These are phyloP conservation scores for Geotrichum fermentans DNA, from an alignment of 1,139 yeast genomes.

Conservation along the genomic window DNA sequence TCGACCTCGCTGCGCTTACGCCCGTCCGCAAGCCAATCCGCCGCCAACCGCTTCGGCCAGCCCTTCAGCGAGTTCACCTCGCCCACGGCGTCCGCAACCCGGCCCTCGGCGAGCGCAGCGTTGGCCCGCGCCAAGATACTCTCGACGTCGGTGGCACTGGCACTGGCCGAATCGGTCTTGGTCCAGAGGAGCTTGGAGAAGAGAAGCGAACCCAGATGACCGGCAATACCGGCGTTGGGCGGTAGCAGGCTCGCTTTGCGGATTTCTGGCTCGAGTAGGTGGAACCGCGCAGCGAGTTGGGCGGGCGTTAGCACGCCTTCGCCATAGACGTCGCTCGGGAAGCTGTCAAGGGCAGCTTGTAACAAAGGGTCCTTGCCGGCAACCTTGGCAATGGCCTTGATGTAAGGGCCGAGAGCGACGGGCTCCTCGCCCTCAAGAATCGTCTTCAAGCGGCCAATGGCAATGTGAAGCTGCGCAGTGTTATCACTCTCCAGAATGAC, in stretches of 20 bases:
- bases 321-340: constrained; percentile 47
- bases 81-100: constrained; percentile 83
- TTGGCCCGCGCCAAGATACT: constrained; percentile 84
- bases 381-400: constrained; percentile 34
- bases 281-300: constrained; percentile 64
- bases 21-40: constrained; percentile 86
- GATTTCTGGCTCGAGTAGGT: constrained; percentile 74
- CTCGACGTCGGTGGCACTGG: constrained; percentile 81
- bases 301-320: constrained; percentile 52
- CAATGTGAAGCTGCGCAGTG: constrained; percentile 53
- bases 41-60: constrained; percentile 85
- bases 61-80: constrained; percentile 89
- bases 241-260: constrained; percentile 86
- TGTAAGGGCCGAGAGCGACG: constrained; percentile 38
- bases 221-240: constrained; percentile 91
- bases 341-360: constrained; percentile 42
- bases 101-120: constrained; percentile 67
- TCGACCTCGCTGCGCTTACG: constrained; percentile 86
- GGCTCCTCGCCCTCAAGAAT: constrained; percentile 41
- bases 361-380: constrained; percentile 37
- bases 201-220: constrained; percentile 74
- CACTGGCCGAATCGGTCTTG: constrained; percentile 49
- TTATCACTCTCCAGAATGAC: constrained; percentile 54
- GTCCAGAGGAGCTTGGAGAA: constrained; percentile 70
- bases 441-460: constrained; percentile 51